Conservation (phyloP, 371 early-diverging fungal genomes). For the Rhizomucor pusillus region DNA sequence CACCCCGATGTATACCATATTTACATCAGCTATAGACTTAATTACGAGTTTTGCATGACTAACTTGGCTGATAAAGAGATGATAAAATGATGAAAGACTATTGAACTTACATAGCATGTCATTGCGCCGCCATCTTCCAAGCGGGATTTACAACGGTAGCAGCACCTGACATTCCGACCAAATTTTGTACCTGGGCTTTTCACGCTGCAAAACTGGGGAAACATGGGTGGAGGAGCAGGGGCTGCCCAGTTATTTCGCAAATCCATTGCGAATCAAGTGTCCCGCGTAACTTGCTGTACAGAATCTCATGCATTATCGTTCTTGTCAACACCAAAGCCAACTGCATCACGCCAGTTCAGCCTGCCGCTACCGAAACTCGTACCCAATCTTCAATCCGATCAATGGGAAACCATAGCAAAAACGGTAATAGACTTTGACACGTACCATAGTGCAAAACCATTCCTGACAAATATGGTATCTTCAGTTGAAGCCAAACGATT, state of each 20-base stretch:
- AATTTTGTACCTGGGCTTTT: neutral
- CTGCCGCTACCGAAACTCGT: conserved; percentile 16
- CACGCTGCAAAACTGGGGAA: neutral
- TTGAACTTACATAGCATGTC: no score
- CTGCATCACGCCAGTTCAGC: conserved; percentile 11
- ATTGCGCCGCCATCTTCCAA: no score
- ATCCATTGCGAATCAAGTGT: conserved; percentile 19
- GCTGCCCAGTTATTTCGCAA: conserved; percentile 11
- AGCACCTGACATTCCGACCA: no score
- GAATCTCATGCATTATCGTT: conserved; percentile 9
- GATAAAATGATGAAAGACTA: no score
- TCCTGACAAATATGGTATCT: no score
- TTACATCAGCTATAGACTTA: no score
- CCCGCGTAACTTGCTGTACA: conserved; percentile 10
- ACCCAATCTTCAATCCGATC: conserved; percentile 49
- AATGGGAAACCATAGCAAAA: conserved; percentile 43
- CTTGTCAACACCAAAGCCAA: conserved; percentile 15
- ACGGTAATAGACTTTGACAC: conserved; percentile 29
- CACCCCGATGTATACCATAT: no score
- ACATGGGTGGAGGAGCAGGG: neutral
- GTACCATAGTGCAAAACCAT: neutral
- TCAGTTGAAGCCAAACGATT: conserved; percentile 7
- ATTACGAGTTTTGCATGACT: no score
- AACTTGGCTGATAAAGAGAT: no score
- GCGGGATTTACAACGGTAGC: no score